Percentiles rank a stretch among this genome's conserved stretches.
These are phyloP conservation scores for Leptomonas seymouri DNA, from an alignment of 208 protist genomes.

Conservation along the genomic window DNA sequence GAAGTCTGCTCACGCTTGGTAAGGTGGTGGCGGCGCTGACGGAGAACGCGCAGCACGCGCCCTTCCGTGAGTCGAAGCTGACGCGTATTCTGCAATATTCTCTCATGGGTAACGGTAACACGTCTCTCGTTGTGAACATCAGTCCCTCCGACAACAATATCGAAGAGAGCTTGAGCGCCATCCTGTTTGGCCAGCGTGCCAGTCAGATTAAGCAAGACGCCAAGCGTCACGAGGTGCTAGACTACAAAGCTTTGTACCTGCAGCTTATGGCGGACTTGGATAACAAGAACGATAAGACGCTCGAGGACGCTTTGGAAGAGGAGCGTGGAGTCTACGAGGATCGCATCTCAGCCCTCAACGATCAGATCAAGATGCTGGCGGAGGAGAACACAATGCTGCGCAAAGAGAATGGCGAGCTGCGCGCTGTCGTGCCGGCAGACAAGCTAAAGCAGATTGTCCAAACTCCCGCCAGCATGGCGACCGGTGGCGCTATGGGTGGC, in stretches of 20 bases:
- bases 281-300: slow-evolving; percentile 79
- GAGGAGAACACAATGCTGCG: slow-evolving; percentile 71
- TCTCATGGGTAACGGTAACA: slow-evolving; percentile 91
- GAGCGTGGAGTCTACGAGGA: slow-evolving; percentile 81
- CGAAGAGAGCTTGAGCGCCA: slow-evolving; percentile 88
- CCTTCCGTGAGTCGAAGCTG: slow-evolving; percentile 94
- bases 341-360: slow-evolving; percentile 58
- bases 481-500: background rate
- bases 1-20: slow-evolving; percentile 93
- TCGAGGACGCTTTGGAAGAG: slow-evolving; percentile 69
- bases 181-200: slow-evolving; percentile 92
- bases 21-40: slow-evolving; percentile 88
- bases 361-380: slow-evolving; percentile 61
- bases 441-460: slow-evolving; percentile 31
- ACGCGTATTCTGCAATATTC: slow-evolving; percentile 94
- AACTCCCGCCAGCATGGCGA: slow-evolving; percentile 14
- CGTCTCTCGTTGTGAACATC: slow-evolving; percentile 90
- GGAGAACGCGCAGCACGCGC: slow-evolving; percentile 82
- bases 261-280: slow-evolving; percentile 90
- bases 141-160: slow-evolving; percentile 85
- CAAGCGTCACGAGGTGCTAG: slow-evolving; percentile 89
- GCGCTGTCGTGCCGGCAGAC: slow-evolving; percentile 38
- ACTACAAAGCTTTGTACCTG: slow-evolving; percentile 91
- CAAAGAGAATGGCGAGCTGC: slow-evolving; percentile 49
- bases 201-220: slow-evolving; percentile 94